Percentiles rank a stretch among this genome's conserved stretches.
Evolutionary conservation across 1,284 basidiomycete genomes (phyloP).

Genomic region (Microbotryum intermedium): DNA sequence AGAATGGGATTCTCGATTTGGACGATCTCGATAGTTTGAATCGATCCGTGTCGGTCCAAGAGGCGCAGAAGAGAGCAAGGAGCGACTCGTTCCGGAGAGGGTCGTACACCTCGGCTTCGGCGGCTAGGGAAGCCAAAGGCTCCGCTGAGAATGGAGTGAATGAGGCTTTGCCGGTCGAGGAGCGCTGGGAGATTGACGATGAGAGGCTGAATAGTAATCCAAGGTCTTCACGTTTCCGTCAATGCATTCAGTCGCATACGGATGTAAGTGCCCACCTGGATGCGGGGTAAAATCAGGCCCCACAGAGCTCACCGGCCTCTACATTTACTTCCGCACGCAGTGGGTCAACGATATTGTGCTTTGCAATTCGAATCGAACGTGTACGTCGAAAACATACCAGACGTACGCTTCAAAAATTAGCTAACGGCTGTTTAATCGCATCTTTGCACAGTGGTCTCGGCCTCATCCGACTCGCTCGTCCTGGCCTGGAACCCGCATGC

Average conservation of each 20-base stretch:
- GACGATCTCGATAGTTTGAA: conserved; percentile 10
- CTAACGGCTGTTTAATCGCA: background rate
- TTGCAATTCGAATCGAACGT: conserved; percentile 84
- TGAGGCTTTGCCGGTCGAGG: conserved; percentile 54
- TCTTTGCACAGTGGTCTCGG: conserved; percentile 65
- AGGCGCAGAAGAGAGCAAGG: background rate
- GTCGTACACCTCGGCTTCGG: background rate
- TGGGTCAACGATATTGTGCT: conserved; percentile 95
- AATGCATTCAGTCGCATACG: conserved; percentile 67
- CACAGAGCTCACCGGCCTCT: conserved; percentile 15
- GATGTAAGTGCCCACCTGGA: conserved; percentile 11
- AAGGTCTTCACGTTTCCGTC: conserved; percentile 50
- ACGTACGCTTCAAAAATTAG: background rate
- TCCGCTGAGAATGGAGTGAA: conserved; percentile 1
- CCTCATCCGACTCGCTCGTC: conserved; percentile 89
- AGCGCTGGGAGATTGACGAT: conserved; percentile 67
- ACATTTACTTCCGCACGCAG: conserved; percentile 53
- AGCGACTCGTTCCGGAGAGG: background rate
- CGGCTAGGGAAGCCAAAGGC: background rate
- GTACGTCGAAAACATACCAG: conserved; percentile 43
- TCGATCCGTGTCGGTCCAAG: conserved; percentile 4
- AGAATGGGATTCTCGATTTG: conserved; percentile 50
- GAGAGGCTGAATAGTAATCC: conserved; percentile 21
- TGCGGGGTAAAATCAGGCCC: no score
- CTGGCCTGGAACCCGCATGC: conserved; percentile 89